These are phyloP conservation scores for Ambrosia artemisiifolia DNA, from an alignment of 129 eudicot species.

Conservation along the genomic window DNA sequence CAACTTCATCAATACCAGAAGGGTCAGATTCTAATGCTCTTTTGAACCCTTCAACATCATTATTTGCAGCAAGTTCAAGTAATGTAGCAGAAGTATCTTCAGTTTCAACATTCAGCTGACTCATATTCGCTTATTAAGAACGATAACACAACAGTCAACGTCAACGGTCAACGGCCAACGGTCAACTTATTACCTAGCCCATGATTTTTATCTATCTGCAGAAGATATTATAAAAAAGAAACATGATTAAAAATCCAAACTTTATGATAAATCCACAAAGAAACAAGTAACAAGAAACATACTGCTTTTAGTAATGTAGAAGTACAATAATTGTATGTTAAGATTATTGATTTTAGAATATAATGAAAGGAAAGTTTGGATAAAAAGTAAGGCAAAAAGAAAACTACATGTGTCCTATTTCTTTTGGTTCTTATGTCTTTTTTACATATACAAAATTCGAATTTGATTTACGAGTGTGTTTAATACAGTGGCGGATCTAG, in stretches of 20 bases:
- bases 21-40: not conserved
- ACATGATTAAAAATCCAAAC: not conserved
- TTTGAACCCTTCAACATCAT: conserved; percentile 33
- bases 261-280: not conserved
- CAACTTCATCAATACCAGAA: conserved; percentile 20
- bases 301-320: not conserved
- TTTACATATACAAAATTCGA: too few relatives aligned
- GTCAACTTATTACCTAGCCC: not conserved
- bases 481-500: too few relatives aligned
- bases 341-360: not conserved
- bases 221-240: not conserved
- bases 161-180: not conserved
- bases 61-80: conserved; percentile 44
- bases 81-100: conserved; percentile 6
- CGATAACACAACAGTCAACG: not conserved
- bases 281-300: not conserved
- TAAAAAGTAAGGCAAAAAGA: too few relatives aligned
- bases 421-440: not conserved
- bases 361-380: not conserved
- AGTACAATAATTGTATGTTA: conserved; percentile 2
- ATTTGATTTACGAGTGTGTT: not conserved
- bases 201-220: conserved; percentile 4
- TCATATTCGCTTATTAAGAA: not conserved
- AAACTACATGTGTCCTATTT: not conserved
- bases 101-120: not conserved